Percentiles rank a stretch among this genome's conserved stretches.
Evolutionary conservation across 2,329 filamentous ascomycete genomes (phyloP).

Genomic region (Clonostachys rosea): DNA sequence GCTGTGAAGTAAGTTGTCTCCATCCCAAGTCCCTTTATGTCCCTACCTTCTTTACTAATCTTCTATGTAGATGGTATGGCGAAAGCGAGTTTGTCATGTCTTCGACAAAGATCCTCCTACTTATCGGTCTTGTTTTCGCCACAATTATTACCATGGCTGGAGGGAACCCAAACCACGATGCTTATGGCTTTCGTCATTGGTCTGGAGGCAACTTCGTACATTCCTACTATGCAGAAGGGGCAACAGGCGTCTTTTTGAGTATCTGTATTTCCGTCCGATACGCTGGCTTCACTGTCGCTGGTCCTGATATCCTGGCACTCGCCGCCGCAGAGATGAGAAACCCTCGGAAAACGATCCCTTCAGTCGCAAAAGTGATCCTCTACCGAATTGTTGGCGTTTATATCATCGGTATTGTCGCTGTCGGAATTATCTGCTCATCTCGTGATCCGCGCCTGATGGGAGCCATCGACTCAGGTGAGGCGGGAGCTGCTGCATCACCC

Average conservation of each 20-base stretch:
- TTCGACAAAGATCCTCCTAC: too few species aligned
- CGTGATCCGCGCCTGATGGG: conserved; percentile 34
- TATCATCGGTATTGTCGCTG: conserved; percentile 56
- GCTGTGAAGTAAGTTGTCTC: too few species aligned
- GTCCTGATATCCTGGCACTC: conserved; percentile 61
- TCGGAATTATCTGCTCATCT: conserved; percentile 48
- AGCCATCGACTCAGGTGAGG: conserved; percentile 34
- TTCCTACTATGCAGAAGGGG: conserved; percentile 31
- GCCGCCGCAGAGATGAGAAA: conserved; percentile 58
- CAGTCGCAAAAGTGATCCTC: conserved; percentile 69
- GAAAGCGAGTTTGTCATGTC: too few species aligned
- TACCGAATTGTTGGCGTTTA: conserved; percentile 70
- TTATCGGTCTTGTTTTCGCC: too few species aligned
- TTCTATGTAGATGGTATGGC: too few species aligned
- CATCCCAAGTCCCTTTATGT: too few species aligned
- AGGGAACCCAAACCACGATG: too few species aligned
- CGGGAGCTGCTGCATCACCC: conserved; percentile 52
- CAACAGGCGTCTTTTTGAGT: conserved; percentile 57
- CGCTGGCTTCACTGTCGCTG: conserved; percentile 64
- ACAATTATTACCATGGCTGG: conserved; percentile 20
- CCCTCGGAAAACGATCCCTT: conserved; percentile 35
- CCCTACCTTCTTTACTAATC: too few species aligned
- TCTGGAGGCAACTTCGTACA: conserved; percentile 19
- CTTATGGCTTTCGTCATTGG: too few species aligned
- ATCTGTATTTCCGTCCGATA: conserved; percentile 53